These are phyloP conservation scores for Magnusiomyces suaveolens DNA, from an alignment of 1,139 yeast species.

Conservation along the genomic window DNA sequence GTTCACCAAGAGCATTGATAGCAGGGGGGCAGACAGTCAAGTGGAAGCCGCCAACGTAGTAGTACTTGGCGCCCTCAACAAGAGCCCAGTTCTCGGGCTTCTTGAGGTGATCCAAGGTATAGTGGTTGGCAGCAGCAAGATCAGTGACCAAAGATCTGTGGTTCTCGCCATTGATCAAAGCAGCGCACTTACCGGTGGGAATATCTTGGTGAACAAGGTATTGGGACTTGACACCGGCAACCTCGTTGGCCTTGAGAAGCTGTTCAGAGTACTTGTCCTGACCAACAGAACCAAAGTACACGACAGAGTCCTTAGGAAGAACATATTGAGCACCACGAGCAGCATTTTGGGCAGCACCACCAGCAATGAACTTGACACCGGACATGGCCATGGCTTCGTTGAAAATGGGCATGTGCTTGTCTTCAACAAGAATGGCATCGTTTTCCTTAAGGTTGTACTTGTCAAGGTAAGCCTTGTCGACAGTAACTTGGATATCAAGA, in stretches of 20 bases:
- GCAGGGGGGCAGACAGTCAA: constrained; percentile 96
- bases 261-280: constrained; percentile 79
- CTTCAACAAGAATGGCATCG: constrained; percentile 91
- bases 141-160: constrained; percentile 88
- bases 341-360: constrained; percentile 99
- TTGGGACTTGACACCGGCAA: constrained; percentile 79
- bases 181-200: constrained; percentile 98
- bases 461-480: constrained; percentile 53
- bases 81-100: constrained; percentile 83
- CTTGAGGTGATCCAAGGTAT: constrained; percentile 79
- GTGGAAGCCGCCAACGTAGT: constrained; percentile 96
- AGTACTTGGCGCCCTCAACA: constrained; percentile 72
- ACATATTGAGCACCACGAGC: constrained; percentile 97
- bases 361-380: constrained; percentile 72
- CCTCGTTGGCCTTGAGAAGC: constrained; percentile 69
- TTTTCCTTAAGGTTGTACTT: constrained; percentile 82
- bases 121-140: constrained; percentile 95
- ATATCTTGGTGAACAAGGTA: constrained; percentile 62
- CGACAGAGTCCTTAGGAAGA: constrained; percentile 72
- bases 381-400: constrained; percentile 59
- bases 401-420: constrained; percentile 76
- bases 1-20: constrained; percentile 77
- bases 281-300: constrained; percentile 95
- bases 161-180: constrained; percentile 66
- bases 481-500: constrained; percentile 81